Evolutionary conservation across 2,329 filamentous ascomycete genomes (phyloP).

Genomic region (Aspergillus quadricinctus): DNA sequence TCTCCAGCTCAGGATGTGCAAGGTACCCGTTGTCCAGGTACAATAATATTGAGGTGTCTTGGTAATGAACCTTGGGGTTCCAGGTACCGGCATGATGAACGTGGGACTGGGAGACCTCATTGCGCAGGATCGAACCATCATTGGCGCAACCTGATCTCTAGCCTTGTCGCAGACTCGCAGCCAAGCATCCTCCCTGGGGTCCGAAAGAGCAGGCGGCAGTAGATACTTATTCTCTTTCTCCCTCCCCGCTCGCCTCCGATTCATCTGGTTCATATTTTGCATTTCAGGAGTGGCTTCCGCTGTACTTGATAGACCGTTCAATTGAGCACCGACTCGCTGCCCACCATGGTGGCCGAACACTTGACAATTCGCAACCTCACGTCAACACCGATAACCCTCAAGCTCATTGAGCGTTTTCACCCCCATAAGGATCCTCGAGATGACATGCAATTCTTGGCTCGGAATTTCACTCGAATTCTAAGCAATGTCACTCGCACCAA

Average conservation of each 20-base stretch:
- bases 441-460: conserved; percentile 42
- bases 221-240: not conserved
- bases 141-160: not conserved
- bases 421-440: conserved; percentile 41
- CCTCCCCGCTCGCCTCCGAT: too few species aligned
- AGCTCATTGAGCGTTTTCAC: conserved; percentile 68
- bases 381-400: conserved; percentile 66
- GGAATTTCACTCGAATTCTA: conserved; percentile 43
- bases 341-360: conserved; percentile 34
- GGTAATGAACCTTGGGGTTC: not conserved
- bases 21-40: not conserved
- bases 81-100: too few species aligned
- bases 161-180: not conserved
- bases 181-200: not conserved
- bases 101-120: not conserved
- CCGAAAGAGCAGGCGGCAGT: not conserved
- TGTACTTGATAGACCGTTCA: not conserved
- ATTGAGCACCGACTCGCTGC: not conserved
- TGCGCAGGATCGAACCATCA: not conserved
- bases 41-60: not conserved
- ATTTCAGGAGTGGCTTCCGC: not conserved
- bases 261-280: not conserved
- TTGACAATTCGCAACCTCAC: conserved; percentile 82
- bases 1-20: not conserved
- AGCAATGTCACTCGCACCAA: conserved; percentile 41